Conservation (phyloP, 192 early-diverging fungal genomes). For the Dissophora ornata region DNA sequence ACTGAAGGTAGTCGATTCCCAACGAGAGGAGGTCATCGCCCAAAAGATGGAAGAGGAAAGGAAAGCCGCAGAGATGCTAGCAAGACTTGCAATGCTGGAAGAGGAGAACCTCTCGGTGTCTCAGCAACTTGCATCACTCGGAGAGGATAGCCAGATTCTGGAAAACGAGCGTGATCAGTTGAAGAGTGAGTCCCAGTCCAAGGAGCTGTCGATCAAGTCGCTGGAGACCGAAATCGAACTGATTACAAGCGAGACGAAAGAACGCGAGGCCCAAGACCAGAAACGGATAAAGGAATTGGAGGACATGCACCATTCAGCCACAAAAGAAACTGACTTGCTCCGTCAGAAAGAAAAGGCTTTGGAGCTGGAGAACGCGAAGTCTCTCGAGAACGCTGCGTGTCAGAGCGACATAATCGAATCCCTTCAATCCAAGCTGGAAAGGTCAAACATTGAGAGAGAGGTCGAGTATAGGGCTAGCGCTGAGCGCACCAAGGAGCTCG, state of each 20-base stretch:
- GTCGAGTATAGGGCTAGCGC: constrained; percentile 13
- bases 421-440: constrained; percentile 16
- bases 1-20: constrained; percentile 18
- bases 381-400: background rate
- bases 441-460: background rate
- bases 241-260: constrained; percentile 12
- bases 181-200: background rate
- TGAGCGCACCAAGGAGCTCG: constrained; percentile 17
- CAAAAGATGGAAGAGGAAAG: constrained; percentile 16
- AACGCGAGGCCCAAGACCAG: constrained; percentile 8
- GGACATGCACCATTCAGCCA: background rate
- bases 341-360: constrained; percentile 18
- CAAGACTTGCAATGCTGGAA: constrained; percentile 5
- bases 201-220: constrained; percentile 17
- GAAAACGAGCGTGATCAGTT: constrained; percentile 14
- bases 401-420: constrained; percentile 3
- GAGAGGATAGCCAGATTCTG: background rate
- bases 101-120: constrained; percentile 6
- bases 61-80: background rate
- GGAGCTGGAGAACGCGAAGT: constrained; percentile 17
- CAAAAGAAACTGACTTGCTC: constrained; percentile 19
- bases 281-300: constrained; percentile 32
- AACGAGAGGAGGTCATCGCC: constrained; percentile 29
- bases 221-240: constrained; percentile 16
- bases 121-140: constrained; percentile 3